These are phyloP conservation scores for Talaromyces sp. DNA, from an alignment of 2,329 filamentous ascomycete genomes.

Conservation along the genomic window DNA sequence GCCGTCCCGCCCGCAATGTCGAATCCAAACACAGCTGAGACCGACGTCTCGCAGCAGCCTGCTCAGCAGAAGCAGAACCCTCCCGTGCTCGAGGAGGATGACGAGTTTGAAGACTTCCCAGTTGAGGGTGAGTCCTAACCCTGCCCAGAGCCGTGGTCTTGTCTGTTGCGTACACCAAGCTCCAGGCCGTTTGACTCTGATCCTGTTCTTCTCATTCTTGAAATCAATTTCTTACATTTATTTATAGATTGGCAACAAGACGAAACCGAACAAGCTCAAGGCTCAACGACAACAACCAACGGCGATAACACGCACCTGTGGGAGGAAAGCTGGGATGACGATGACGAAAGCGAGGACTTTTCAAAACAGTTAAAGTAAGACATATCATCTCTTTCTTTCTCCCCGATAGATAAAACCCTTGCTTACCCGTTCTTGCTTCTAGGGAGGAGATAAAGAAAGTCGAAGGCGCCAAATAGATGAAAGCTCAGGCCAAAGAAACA, in stretches of 20 bases:
- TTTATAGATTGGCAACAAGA: constrained; percentile 82
- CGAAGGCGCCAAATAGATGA: constrained; percentile 66
- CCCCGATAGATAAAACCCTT: neutral
- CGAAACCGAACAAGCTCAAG: constrained; percentile 68
- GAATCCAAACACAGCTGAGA: constrained; percentile 30
- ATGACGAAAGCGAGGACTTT: constrained; percentile 95
- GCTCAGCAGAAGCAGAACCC: constrained; percentile 56
- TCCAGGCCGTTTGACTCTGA: neutral
- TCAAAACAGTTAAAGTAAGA: constrained; percentile 86
- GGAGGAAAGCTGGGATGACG: constrained; percentile 99
- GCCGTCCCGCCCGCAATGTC: constrained; percentile 40
- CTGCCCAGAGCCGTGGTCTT: neutral
- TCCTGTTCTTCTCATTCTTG: neutral
- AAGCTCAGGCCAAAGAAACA: neutral
- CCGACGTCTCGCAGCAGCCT: constrained; percentile 39
- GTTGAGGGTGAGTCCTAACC: constrained; percentile 66
- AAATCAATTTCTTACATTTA: constrained; percentile 74
- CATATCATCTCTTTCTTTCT: neutral
- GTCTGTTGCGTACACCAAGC: neutral
- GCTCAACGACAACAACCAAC: constrained; percentile 23
- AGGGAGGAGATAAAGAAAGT: constrained; percentile 86
- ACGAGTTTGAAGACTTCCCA: constrained; percentile 98
- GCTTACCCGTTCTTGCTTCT: neutral
- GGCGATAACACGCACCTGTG: constrained; percentile 76
- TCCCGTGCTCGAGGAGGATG: constrained; percentile 83